Evolutionary conservation across 768 basidiomycete genomes (phyloP).

Genomic region (Boletus sensibilis): DNA sequence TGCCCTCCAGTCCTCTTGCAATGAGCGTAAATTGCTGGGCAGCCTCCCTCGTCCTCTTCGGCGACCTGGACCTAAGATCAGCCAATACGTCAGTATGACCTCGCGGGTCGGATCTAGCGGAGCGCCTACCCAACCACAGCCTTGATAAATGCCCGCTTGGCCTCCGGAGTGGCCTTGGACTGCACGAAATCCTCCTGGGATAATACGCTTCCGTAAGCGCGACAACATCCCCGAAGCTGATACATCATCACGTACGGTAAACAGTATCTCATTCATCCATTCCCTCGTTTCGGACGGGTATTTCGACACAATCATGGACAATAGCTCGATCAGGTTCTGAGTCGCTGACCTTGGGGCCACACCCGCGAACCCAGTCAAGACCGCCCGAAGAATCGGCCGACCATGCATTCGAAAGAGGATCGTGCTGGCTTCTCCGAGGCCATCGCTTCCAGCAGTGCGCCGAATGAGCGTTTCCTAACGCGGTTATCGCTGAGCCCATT

Average conservation of each 20-base stretch:
- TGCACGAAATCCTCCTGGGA: constrained; percentile 68
- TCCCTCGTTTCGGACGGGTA: constrained; percentile 51
- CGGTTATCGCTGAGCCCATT: neutral
- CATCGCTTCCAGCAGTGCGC: constrained; percentile 61
- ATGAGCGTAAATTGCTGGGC: constrained; percentile 86
- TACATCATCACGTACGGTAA: constrained; percentile 45
- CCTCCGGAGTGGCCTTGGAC: constrained; percentile 68
- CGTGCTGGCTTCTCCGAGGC: constrained; percentile 54
- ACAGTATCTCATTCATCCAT: constrained; percentile 76
- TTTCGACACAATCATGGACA: constrained; percentile 64
- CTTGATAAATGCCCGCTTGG: constrained; percentile 78
- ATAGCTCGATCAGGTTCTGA: constrained; percentile 80
- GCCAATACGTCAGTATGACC: constrained; percentile 1
- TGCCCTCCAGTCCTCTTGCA: constrained; percentile 79
- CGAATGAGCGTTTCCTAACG: constrained; percentile 60
- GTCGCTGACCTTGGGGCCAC: constrained; percentile 81
- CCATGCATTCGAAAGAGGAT: constrained; percentile 57
- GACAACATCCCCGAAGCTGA: neutral
- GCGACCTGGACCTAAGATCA: constrained; percentile 58
- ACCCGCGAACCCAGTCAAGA: constrained; percentile 79
- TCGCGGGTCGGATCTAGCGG: neutral
- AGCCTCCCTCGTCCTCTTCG: constrained; percentile 75
- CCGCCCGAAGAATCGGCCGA: constrained; percentile 64
- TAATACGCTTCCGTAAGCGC: neutral
- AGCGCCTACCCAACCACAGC: constrained; percentile 59